A percentile compares a stretch with the other conserved stretches of the same genome.
phyloP scores from a whole-genome alignment of 139 green algal genomes.

The Yamagishiella unicocca region DNA sequence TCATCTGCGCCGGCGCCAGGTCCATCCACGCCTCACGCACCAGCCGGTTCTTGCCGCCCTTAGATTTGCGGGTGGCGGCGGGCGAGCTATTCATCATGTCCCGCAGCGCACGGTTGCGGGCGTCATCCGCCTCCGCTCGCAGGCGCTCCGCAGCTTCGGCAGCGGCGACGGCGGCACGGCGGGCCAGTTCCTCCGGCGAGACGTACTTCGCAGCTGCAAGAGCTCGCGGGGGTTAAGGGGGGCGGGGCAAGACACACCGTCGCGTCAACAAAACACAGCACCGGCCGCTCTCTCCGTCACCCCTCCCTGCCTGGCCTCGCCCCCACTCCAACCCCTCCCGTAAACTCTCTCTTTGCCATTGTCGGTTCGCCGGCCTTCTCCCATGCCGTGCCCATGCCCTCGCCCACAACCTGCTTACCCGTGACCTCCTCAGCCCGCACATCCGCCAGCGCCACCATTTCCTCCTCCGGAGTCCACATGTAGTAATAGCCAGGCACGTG shows the following conservation, averaged over 20 bases:
- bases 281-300: no score
- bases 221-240: not conserved
- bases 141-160: slow-evolving; percentile 37
- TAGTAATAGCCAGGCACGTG: slow-evolving; percentile 26
- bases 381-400: not conserved
- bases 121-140: slow-evolving; percentile 51
- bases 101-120: slow-evolving; percentile 45
- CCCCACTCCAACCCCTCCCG: not conserved
- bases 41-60: slow-evolving; percentile 19
- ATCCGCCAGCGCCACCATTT: slow-evolving; percentile 39
- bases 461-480: slow-evolving; percentile 37
- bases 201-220: slow-evolving; percentile 40
- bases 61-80: not conserved
- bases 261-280: no score
- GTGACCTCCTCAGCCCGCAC: slow-evolving; percentile 49
- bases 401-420: not conserved
- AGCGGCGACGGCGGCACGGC: not conserved
- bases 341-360: not conserved
- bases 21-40: slow-evolving; percentile 58
- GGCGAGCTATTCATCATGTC: slow-evolving; percentile 60
- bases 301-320: no score
- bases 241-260: not conserved
- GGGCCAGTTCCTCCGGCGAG: slow-evolving; percentile 41
- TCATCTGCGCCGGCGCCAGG: slow-evolving; percentile 42
- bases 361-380: not conserved